Base-by-base conservation (phyloP, 2,329 filamentous ascomycete species). In the Epichloe aotearoae region DNA sequence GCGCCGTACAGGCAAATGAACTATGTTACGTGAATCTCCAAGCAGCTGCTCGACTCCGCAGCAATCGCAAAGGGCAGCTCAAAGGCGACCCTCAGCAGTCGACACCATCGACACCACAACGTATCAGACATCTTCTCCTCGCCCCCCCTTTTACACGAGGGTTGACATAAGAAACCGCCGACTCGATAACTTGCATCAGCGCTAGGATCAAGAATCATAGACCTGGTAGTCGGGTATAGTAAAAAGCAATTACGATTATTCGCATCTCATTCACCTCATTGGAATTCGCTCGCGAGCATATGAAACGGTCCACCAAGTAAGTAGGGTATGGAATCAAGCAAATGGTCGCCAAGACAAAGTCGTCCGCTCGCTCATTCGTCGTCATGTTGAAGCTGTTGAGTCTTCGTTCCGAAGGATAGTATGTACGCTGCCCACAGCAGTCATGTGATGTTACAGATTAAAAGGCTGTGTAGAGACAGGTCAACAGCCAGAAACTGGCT, bases 381-480 rank as follows among this genome's bases (percentile, higher is more conserved):
- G 43, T 53, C 26, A 50, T 47, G 50, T 53, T 53, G 42, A 50
- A 43, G 41, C 41, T 46, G 36, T 47, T 47, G 10, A 40, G 12
- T 44, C 38, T 45, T 43, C 10, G 34, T 45, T 44, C 23, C 26
- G 44, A 53, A 53, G 45, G 33, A 50, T 40, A 55, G 46, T 49
- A 59, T 57, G 49, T 58, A 54, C 49, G 46, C 52, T 52, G 49
- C 53, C 50, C 52, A 47, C 51, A n/a, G 37, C 36, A 19, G 11
- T 42, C 40, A 34, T 49, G 45, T 45, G 44, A 51, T 50, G 49
- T 54, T 50, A 45, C 38, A 51, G 19, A 51, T 34, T 45, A 55
- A 49, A 7, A 37, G 39, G 41, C 20, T 43, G 15, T 19, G 15
- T n/a, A 37, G 19, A 38, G 42, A 46, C 26, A 48, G 50, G 33